phyloP scores from a whole-genome alignment of 2,329 filamentous ascomycete genomes.

The Chrysoporthe austroafricana region DNA sequence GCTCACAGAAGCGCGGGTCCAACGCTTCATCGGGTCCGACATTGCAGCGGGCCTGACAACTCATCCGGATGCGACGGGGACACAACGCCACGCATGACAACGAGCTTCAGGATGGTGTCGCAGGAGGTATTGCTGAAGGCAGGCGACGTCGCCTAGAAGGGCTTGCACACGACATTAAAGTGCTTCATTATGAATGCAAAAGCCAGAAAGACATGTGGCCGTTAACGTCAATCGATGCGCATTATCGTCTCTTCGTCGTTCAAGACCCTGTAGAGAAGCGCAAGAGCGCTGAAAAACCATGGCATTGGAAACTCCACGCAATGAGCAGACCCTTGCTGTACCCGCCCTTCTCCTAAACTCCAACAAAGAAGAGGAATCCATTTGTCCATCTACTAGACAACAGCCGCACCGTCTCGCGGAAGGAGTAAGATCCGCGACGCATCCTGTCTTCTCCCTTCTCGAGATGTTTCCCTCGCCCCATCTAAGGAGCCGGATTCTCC shows the following conservation, averaged over 20 bases:
- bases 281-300: conserved; percentile 20
- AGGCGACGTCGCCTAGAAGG: background rate
- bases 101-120: background rate
- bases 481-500: conserved; percentile 80
- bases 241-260: conserved; percentile 13
- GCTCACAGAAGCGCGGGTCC: background rate
- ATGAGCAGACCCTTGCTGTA: conserved; percentile 23
- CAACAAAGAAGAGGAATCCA: conserved; percentile 7
- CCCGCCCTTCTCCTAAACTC: conserved; percentile 26
- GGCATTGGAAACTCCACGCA: conserved; percentile 26
- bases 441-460: background rate
- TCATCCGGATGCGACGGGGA: background rate
- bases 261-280: conserved; percentile 8
- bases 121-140: background rate
- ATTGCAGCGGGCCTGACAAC: background rate
- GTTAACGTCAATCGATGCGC: background rate
- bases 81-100: background rate
- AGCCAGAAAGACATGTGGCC: background rate
- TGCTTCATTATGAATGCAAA: no score
- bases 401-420: no score
- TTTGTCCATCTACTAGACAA: background rate
- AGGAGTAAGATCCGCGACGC: background rate
- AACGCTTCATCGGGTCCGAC: background rate
- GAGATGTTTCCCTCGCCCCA: background rate
- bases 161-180: background rate